Evolutionary conservation across 495 filamentous ascomycete genomes (phyloP).

Genomic region (Lophiotrema nucula): DNA sequence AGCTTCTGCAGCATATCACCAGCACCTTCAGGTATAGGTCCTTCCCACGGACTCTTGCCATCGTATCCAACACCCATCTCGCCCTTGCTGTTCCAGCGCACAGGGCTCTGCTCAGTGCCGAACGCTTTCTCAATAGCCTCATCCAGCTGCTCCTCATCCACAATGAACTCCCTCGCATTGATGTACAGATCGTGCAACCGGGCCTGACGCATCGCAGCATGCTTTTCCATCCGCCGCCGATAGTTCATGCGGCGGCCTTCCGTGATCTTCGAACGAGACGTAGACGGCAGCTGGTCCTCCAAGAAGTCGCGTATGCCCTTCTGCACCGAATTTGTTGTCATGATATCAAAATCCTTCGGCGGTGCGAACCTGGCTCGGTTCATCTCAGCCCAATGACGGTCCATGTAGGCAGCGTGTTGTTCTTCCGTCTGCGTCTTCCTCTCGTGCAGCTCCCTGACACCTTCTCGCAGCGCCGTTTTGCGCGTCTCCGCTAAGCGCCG

Average conservation of each 20-base stretch:
- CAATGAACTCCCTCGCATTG: slow-evolving; percentile 63
- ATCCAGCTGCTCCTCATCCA: slow-evolving; percentile 60
- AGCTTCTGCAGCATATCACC: slow-evolving; percentile 45
- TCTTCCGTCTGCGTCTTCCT: slow-evolving; percentile 53
- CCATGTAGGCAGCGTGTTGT: slow-evolving; percentile 38
- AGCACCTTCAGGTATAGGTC: slow-evolving; percentile 54
- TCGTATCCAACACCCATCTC: neutral
- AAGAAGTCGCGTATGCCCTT: slow-evolving; percentile 34
- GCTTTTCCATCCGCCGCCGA: slow-evolving; percentile 41
- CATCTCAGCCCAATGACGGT: slow-evolving; percentile 44
- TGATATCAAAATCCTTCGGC: slow-evolving; percentile 58
- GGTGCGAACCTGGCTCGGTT: slow-evolving; percentile 50
- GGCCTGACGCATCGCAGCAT: slow-evolving; percentile 37
- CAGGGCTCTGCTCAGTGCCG: slow-evolving; percentile 51
- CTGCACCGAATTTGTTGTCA: slow-evolving; percentile 53
- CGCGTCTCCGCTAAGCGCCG: slow-evolving; percentile 57
- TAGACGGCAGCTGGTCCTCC: slow-evolving; percentile 47
- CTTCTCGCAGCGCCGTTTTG: slow-evolving; percentile 62
- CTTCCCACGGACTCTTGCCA: slow-evolving; percentile 59
- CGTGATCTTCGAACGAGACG: slow-evolving; percentile 47
- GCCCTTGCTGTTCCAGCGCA: slow-evolving; percentile 26
- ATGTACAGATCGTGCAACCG: slow-evolving; percentile 63
- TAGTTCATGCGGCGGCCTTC: slow-evolving; percentile 46
- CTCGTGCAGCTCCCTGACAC: slow-evolving; percentile 55
- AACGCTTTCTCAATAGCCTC: slow-evolving; percentile 62